Evolutionary conservation across 169 alveolate species (phyloP).

Genomic region (Besnoitia besnoiti): DNA sequence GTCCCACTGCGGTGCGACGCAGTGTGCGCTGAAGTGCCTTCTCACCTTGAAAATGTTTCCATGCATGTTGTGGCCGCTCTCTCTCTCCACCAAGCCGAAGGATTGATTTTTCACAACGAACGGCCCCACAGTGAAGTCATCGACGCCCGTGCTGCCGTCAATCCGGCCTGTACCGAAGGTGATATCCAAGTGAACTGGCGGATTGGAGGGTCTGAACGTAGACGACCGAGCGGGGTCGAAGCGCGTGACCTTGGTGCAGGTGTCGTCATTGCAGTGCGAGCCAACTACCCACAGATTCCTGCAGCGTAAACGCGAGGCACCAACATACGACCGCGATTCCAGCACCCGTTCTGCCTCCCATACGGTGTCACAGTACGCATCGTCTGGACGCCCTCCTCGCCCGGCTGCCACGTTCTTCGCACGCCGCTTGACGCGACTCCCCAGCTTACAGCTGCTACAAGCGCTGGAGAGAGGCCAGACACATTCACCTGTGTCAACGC

Average conservation of each 20-base stretch:
- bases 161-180: slow-evolving; percentile 89
- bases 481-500: too few species aligned
- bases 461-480: too few species aligned
- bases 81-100: slow-evolving; percentile 85
- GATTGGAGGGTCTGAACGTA: slow-evolving; percentile 67
- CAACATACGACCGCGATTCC: neutral
- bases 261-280: slow-evolving; percentile 72
- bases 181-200: slow-evolving; percentile 78
- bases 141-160: slow-evolving; percentile 83
- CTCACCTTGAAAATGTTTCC: slow-evolving; percentile 76
- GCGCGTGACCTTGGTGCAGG: slow-evolving; percentile 69
- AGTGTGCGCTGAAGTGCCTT: too few species aligned
- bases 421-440: too few species aligned
- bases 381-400: neutral
- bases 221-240: slow-evolving; percentile 70
- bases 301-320: neutral
- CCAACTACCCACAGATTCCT: slow-evolving; percentile 80
- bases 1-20: too few species aligned
- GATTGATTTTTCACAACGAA: slow-evolving; percentile 79
- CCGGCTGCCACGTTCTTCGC: neutral
- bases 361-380: neutral
- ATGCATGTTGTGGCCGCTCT: slow-evolving; percentile 65
- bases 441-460: too few species aligned
- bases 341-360: slow-evolving; percentile 9
- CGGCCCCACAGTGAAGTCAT: slow-evolving; percentile 80